Percentiles rank a stretch among this genome's conserved stretches.
Evolutionary conservation across 2,329 filamentous ascomycete genomes (phyloP).

Genomic region (Teratosphaeria pseudoeucalypti): DNA sequence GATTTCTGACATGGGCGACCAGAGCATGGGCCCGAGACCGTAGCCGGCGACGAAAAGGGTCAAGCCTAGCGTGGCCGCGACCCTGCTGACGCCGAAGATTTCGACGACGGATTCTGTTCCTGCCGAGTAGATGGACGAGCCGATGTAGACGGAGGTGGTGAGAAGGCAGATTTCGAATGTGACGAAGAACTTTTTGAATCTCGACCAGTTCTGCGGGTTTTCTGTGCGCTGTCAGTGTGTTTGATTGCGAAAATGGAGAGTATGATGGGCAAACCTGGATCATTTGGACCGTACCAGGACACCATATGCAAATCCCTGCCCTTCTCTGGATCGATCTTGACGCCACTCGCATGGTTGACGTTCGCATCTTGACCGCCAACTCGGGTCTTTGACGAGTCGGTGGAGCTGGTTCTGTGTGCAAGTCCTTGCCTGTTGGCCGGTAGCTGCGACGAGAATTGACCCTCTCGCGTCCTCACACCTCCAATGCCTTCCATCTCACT

Average conservation of each 20-base stretch:
- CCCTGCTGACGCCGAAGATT: slow-evolving; percentile 35
- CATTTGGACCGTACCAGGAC: slow-evolving; percentile 41
- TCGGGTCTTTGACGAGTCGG: slow-evolving; percentile 14
- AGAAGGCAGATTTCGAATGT: slow-evolving; percentile 38
- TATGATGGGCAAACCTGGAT: slow-evolving; percentile 21
- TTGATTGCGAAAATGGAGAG: background rate
- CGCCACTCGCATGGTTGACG: slow-evolving; percentile 31
- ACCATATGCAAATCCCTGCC: slow-evolving; percentile 41
- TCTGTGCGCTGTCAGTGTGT: background rate
- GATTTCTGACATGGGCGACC: slow-evolving; percentile 39
- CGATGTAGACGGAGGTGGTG: slow-evolving; percentile 43
- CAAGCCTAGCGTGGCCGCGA: slow-evolving; percentile 39
- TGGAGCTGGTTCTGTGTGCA: slow-evolving; percentile 2
- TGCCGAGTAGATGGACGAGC: slow-evolving; percentile 42
- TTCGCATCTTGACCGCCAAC: slow-evolving; percentile 12
- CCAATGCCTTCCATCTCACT: slow-evolving; percentile 16
- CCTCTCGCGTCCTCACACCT: slow-evolving; percentile 18
- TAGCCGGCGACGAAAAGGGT: slow-evolving; percentile 43
- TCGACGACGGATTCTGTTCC: slow-evolving; percentile 31
- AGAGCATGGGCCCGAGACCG: slow-evolving; percentile 39
- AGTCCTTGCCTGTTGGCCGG: slow-evolving; percentile 1
- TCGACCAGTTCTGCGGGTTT: slow-evolving; percentile 10
- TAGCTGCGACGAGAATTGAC: slow-evolving; percentile 6
- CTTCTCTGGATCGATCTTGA: slow-evolving; percentile 42
- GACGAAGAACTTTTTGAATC: slow-evolving; percentile 32